Percentiles rank a stretch among this genome's conserved stretches.
Conservation (phyloP, 2,329 filamentous ascomycete species). For the Colletotrichum higginsianum region DNA sequence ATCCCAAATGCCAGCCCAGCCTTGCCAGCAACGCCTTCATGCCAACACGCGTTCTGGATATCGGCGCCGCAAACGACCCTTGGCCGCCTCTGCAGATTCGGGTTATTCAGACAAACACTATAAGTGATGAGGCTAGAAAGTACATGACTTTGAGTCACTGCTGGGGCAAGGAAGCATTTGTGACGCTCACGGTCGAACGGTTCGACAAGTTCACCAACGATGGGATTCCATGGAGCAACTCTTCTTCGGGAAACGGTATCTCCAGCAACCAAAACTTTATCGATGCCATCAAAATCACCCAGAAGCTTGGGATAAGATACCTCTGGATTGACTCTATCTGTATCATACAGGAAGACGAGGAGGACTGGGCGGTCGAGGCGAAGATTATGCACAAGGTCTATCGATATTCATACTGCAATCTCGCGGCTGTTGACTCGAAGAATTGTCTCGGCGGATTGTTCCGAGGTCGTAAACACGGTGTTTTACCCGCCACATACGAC, state of each 20-base stretch:
- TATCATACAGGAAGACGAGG: slow-evolving; percentile 44
- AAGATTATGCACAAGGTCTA: slow-evolving; percentile 39
- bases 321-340: slow-evolving; percentile 49
- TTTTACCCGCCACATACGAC: not conserved
- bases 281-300: slow-evolving; percentile 43
- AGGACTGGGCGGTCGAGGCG: slow-evolving; percentile 43
- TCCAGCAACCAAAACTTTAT: slow-evolving; percentile 41
- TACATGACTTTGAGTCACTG: slow-evolving; percentile 45
- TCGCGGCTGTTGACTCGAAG: slow-evolving; percentile 40
- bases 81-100: slow-evolving; percentile 5
- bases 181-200: slow-evolving; percentile 25
- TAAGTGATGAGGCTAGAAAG: not conserved
- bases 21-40: slow-evolving; percentile 26
- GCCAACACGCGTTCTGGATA: slow-evolving; percentile 40
- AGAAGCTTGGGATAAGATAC: slow-evolving; percentile 42
- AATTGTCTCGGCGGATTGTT: slow-evolving; percentile 36
- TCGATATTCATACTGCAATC: slow-evolving; percentile 41
- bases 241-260: not conserved
- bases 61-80: slow-evolving; percentile 11
- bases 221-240: slow-evolving; percentile 25
- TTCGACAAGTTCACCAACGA: slow-evolving; percentile 1
- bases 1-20: slow-evolving; percentile 28
- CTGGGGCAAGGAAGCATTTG: slow-evolving; percentile 39
- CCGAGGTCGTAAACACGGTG: not conserved
- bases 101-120: not conserved